Base-by-base conservation (phyloP, 2,329 filamentous ascomycete species). In the Lojkania enalia region DNA sequence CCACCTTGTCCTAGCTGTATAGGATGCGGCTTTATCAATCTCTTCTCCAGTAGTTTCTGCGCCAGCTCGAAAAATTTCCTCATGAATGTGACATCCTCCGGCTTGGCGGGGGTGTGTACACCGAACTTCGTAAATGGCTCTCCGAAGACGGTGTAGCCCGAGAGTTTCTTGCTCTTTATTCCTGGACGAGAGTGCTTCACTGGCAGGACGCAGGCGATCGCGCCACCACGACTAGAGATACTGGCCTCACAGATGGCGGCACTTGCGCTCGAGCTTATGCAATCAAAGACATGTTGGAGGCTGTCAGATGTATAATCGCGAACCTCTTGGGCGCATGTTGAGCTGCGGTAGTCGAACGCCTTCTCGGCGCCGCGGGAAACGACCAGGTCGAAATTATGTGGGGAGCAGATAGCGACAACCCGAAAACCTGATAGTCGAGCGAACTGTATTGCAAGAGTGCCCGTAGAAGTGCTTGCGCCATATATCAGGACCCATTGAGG, bases 401-500 rank as follows among this genome's bases (percentile, higher is more conserved):
- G 50, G 9, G 50, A 53, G 36, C 47, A 53, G 5, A 29, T 48
- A 1, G 49, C 40, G 23, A 54, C 4, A 33, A 42, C 36, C n/a
- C 18, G 21, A 20, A 46, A 46, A 14, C 43, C 37, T 6, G 30
- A 64, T 64, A 35, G n/a, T 3, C 43, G 33, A 44, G 39, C 36
- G 67, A 44, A 20, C 23, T 36, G 40, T 11, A 35, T 42, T 36
- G 31, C 40, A 20, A 35, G 13, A 18, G 40, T 42, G 18, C 40
- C 40, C 7, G 29, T 27, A 25, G 30, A 35, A 20, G 40, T 42
- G 32, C 40, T 42, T 21, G 16, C 40, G 23, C 29, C 40, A 27
- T 42, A 44, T 6, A 44, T 71, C 67, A 71, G 75, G 3, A 74
- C 51, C 3, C 25, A 76, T 51, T 51, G 29, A 48, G 29, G 5